Conservation (phyloP, 495 filamentous ascomycete species). For the Ascodesmis nigricans region DNA sequence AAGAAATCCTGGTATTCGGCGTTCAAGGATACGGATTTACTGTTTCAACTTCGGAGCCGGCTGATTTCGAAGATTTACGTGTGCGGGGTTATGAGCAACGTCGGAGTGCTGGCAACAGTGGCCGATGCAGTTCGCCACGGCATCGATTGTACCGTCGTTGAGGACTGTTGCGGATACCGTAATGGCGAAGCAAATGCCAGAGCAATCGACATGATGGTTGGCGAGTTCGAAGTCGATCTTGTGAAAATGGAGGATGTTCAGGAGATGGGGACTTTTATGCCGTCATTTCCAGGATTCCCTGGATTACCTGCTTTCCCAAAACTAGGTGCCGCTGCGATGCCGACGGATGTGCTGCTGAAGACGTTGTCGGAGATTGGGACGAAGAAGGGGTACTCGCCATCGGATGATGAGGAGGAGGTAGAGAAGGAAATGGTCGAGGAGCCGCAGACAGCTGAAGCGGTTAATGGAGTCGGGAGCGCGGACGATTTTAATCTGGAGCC, state of each 20-base stretch:
- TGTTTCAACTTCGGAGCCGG: constrained; percentile 46
- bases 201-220: constrained; percentile 52
- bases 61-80: constrained; percentile 84
- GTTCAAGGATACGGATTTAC: constrained; percentile 47
- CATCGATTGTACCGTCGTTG: constrained; percentile 59
- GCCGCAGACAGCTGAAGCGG: constrained; percentile 1
- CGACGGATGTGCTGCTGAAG: not conserved
- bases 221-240: constrained; percentile 29
- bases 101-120: constrained; percentile 79
- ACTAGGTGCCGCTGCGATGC: too few species aligned
- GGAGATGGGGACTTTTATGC: too few species aligned
- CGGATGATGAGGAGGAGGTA: not conserved
- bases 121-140: constrained; percentile 76
- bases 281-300: too few species aligned
- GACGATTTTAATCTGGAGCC: too few species aligned
- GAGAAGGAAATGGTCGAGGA: not conserved
- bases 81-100: constrained; percentile 71
- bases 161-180: constrained; percentile 78
- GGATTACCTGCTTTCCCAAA: too few species aligned
- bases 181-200: constrained; percentile 46
- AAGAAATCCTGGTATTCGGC: constrained; percentile 79
- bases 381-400: not conserved
- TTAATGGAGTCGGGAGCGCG: constrained; percentile 1
- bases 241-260: too few species aligned
- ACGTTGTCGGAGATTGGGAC: not conserved